Evolutionary conservation across 164 flowering plant genomes (phyloP), one percentile per base, ranked within the genome.

Genomic region (Vitis amurensis): DNA sequence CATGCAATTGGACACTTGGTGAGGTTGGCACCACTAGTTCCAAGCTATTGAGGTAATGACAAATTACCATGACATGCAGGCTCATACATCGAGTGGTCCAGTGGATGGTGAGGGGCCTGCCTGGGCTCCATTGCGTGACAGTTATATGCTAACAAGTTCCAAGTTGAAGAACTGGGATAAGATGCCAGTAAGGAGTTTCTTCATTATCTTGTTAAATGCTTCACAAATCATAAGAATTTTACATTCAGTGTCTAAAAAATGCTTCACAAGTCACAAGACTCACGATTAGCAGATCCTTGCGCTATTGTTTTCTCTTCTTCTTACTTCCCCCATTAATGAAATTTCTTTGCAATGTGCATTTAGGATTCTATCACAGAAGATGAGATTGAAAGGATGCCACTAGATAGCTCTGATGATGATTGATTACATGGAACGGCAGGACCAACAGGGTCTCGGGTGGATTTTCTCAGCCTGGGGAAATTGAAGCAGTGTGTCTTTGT

Each of bases 101-200:
- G 74, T 14, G 16, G 83, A 76, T 52, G 82, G 67, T 11, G 89
- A 80, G 51, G 88, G 79, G 15, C 98, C 92, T 80, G 80, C 83
- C 6, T 94, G 97, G 97, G 97, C 97, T 74, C 97, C 97, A 29
- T 77, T 94, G 59, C 93, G 91, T 44, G 95, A 94, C 68, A 80
- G 83, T 74, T 94, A 83, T 81, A 91, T 92, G 97, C 81, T 92
- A 60, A 86, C 94, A 14, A 88, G 72, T 73, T 85, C 97, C 0
- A 94, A 91, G 76, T 77, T 94, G 76, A 94, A 91, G 75, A 82
- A 92, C 73, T 94, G 99, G 97, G 97, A 94, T 68, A 94, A 91
- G 81, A 80, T 79, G 86, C 83, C 74, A 56, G 99, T 91, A 85
- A 80, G 84, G n/a, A 49, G 31, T 47, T 37, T 44, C 15, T 12